These are phyloP conservation scores for Leishmania aethiopica DNA, from an alignment of 208 protist species.

Conservation along the genomic window DNA sequence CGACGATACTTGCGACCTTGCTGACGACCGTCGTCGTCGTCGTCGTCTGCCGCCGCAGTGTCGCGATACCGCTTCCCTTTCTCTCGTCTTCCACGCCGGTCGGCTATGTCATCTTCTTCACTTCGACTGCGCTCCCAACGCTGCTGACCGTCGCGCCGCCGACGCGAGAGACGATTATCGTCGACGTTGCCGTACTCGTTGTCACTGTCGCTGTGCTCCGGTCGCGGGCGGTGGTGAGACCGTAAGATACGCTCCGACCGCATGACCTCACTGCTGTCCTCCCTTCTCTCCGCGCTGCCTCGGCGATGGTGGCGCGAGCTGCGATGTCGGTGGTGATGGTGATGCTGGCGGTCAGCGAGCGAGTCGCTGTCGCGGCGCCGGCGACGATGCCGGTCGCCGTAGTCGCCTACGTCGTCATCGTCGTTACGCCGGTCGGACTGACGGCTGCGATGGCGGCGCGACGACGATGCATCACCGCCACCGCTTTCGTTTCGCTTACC, in stretches of 20 bases:
- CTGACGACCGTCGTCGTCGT: constrained; percentile 1
- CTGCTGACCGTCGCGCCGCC: background rate
- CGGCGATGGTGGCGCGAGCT: constrained; percentile 8
- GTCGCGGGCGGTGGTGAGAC: constrained; percentile 13
- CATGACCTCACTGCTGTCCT: background rate
- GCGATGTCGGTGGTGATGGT: constrained; percentile 4
- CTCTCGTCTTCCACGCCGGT: background rate
- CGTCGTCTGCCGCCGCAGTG: background rate
- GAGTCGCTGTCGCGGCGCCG: background rate
- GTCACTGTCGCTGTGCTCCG: constrained; percentile 1
- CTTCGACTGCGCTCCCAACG: constrained; percentile 3
- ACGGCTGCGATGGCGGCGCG: constrained; percentile 14
- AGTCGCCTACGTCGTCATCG: background rate
- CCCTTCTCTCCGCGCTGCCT: constrained; percentile 1
- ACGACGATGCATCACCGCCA: background rate
- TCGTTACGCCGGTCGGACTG: background rate
- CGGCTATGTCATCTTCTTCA: constrained; percentile 2
- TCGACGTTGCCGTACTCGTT: constrained; percentile 4
- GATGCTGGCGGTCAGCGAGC: background rate
- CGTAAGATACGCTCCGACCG: background rate
- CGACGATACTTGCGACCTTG: constrained; percentile 16
- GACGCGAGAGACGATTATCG: constrained; percentile 3
- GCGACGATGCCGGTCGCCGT: constrained; percentile 7
- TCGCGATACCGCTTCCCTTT: background rate
- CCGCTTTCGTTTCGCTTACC: constrained; percentile 17